Evolutionary conservation across 495 filamentous ascomycete species (phyloP), one percentile per base, ranked within the genome.

Genomic region (Podospora pseudoanserina): DNA sequence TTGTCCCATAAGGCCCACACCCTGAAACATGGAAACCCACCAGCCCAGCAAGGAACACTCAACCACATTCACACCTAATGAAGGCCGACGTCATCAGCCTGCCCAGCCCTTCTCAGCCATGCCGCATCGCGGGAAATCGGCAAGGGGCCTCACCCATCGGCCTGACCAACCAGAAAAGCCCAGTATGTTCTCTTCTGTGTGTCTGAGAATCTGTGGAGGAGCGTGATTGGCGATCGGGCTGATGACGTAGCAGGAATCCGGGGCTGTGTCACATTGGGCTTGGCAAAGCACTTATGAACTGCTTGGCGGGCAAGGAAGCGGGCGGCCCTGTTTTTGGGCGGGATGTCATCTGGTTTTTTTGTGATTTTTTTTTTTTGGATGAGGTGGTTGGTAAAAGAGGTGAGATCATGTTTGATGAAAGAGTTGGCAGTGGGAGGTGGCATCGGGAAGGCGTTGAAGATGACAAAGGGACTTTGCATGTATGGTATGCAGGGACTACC

Each of bases 211-310:
- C 13, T 49, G 39, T 49, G 39, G 39, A 49, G 39, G 39, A 13
- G 39, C 13, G 39, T 49, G 39, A 49, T 49, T 49, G 39, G 39
- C 39, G 39, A 49, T 49, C 39, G 39, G 39, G 39, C 39, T 49
- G 39, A 49, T 49, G 39, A 49, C 39, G 39, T 49, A 49, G 39
- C 39, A 49, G 13, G 30, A 49, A 49, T 49, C 39, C 44, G 64
- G 27, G 20, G 30, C 30, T 54, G 63, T 39, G 30, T 20, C 44
- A 55, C 44, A 39, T 65, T 55, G 63, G 63, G 32, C 63, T 65
- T 56, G 63, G 44, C 60, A 18, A 5, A 16, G 23, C 23, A 26
- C 60, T 19, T 63, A 49, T 49, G 13, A 11, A 11, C 7, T 16
- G 18, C 39, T 49, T 49, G 39, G 39, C 39, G 9, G 30, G 30